phyloP scores from a whole-genome alignment of 1,284 basidiomycete species.

The Xerocomus nothofagi region DNA sequence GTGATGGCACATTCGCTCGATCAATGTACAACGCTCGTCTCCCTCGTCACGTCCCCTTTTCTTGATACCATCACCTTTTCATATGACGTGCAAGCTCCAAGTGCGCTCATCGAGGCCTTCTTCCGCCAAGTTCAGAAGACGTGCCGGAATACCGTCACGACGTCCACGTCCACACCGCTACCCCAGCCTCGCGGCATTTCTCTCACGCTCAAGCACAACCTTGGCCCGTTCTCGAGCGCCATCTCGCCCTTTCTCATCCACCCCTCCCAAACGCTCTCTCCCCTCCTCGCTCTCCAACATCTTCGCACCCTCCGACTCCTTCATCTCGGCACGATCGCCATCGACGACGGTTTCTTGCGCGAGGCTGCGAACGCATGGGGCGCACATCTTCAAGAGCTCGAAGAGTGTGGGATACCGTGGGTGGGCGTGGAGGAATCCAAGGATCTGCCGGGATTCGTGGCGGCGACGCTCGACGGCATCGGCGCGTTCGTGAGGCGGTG shows the following conservation, averaged over 20 bases:
- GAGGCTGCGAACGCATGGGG: slow-evolving; percentile 31
- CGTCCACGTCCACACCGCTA: background rate
- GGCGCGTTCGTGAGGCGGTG: slow-evolving; percentile 24
- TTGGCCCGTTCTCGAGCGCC: slow-evolving; percentile 19
- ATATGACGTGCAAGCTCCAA: slow-evolving; percentile 32
- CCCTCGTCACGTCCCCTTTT: slow-evolving; percentile 24
- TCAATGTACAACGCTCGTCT: slow-evolving; percentile 30
- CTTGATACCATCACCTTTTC: slow-evolving; percentile 25
- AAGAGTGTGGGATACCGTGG: slow-evolving; percentile 33
- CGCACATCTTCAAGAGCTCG: slow-evolving; percentile 25
- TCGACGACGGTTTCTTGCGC: slow-evolving; percentile 29
- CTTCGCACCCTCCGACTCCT: slow-evolving; percentile 25
- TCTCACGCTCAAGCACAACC: slow-evolving; percentile 31
- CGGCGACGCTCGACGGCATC: slow-evolving; percentile 27
- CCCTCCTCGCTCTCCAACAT: slow-evolving; percentile 23
- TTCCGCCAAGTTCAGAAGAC: slow-evolving; percentile 23
- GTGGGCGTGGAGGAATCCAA: slow-evolving; percentile 19
- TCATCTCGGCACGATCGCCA: slow-evolving; percentile 30
- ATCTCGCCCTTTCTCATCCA: slow-evolving; percentile 26
- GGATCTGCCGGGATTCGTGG: slow-evolving; percentile 10
- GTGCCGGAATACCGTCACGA: slow-evolving; percentile 1
- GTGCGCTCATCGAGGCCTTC: slow-evolving; percentile 25
- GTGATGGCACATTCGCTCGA: slow-evolving; percentile 26
- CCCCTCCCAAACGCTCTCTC: slow-evolving; percentile 21
- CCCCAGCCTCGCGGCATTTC: slow-evolving; percentile 9